Percentiles rank a stretch among this genome's conserved stretches.
Evolutionary conservation across 1,284 basidiomycete species (phyloP).

Genomic region (Mycena sp.): DNA sequence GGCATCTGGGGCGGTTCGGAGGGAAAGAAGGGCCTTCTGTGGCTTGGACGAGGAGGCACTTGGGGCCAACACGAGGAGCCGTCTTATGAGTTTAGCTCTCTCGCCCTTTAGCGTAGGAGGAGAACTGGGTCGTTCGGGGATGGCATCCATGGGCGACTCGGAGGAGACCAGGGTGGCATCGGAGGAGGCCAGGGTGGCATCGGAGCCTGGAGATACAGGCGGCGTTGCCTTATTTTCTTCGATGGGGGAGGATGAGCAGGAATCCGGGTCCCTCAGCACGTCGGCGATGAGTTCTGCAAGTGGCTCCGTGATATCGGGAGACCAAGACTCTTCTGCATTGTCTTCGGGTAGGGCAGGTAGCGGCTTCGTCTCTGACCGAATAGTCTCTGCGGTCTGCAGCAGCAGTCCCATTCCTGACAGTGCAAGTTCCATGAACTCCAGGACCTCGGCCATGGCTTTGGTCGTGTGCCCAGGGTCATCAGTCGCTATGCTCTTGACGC

Average conservation of each 20-base stretch:
- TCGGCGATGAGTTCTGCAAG: neutral
- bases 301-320: too few relatives aligned
- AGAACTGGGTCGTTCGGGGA: neutral
- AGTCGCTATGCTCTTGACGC: neutral
- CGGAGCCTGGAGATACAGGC: slow-evolving; percentile 2
- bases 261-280: neutral
- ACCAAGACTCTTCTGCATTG: too few relatives aligned
- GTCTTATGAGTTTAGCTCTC: slow-evolving; percentile 9
- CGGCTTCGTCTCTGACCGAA: slow-evolving; percentile 9
- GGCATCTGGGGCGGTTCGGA: neutral
- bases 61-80: slow-evolving; percentile 8
- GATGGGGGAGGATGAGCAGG: neutral
- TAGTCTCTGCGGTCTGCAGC: neutral
- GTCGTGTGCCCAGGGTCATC: neutral
- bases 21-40: neutral
- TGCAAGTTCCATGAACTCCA: neutral
- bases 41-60: neutral
- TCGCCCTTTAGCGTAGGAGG: neutral
- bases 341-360: slow-evolving; percentile 7
- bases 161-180: neutral
- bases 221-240: neutral
- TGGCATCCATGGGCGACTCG: neutral
- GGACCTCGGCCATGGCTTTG: neutral
- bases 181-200: neutral
- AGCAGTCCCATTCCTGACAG: neutral